Conservation (phyloP, 352 stramenopile species). For the Phytophthora tentaculata region DNA sequence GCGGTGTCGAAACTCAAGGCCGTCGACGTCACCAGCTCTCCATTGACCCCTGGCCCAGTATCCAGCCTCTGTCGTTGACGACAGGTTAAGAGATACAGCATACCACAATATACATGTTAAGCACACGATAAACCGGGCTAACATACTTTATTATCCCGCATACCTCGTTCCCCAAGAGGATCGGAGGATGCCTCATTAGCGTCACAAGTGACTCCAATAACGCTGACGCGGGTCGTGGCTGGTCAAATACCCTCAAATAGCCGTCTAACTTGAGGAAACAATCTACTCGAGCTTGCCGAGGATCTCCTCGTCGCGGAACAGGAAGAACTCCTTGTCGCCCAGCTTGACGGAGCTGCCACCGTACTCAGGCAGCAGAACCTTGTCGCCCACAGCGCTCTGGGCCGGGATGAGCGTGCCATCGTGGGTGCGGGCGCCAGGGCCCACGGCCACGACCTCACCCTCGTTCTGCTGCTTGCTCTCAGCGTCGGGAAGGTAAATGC, state of each 20-base stretch:
- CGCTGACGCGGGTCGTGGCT: constrained; percentile 5
- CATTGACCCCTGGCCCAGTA: constrained; percentile 27
- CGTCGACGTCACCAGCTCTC: constrained; percentile 8
- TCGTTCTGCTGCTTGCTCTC: constrained; percentile 94
- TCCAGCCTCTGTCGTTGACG: constrained; percentile 25
- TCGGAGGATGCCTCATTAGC: neutral
- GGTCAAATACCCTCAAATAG: constrained; percentile 6
- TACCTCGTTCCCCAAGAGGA: constrained; percentile 15
- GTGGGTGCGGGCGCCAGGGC: constrained; percentile 88
- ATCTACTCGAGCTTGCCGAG: constrained; percentile 95
- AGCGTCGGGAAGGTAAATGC: constrained; percentile 95
- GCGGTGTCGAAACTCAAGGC: constrained; percentile 7
- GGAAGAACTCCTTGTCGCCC: constrained; percentile 91
- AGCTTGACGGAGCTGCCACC: constrained; percentile 94
- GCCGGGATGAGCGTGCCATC: constrained; percentile 91
- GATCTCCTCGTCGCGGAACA: constrained; percentile 97
- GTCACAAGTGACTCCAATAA: constrained; percentile 12
- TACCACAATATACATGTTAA: neutral
- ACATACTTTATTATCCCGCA: constrained; percentile 52
- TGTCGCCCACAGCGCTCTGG: constrained; percentile 92
- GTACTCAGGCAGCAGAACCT: constrained; percentile 97
- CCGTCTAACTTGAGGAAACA: constrained; percentile 9
- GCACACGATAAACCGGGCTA: constrained; percentile 25
- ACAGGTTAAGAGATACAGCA: constrained; percentile 16
- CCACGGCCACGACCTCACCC: constrained; percentile 94